phyloP scores from a whole-genome alignment of 257 asterid genomes.

The Fraxinus cuspidata region DNA sequence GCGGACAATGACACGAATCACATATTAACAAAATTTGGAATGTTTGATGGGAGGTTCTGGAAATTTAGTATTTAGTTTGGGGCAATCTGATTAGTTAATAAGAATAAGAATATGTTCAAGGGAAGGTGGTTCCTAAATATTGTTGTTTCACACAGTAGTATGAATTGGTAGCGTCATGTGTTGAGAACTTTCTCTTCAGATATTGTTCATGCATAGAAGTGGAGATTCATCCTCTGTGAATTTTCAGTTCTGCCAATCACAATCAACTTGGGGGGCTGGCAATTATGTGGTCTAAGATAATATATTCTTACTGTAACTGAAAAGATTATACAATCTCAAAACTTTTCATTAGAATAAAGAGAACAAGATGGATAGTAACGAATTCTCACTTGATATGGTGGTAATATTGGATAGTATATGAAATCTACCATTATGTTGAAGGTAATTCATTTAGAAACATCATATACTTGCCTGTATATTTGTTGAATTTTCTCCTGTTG shows the following conservation, averaged over 20 bases:
- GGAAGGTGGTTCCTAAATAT: not conserved
- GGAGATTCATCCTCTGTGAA: not conserved
- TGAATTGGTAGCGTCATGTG: not conserved
- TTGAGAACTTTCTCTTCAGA: too few relatives aligned
- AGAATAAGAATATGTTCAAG: not conserved
- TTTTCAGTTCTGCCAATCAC: not conserved
- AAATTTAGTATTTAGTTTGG: not conserved
- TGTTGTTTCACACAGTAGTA: not conserved
- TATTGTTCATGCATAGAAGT: not conserved
- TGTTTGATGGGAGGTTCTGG: not conserved
- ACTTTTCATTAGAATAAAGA: constrained; percentile 3
- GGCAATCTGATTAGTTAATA: not conserved
- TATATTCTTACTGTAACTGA: too few relatives aligned
- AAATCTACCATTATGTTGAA: constrained; percentile 6
- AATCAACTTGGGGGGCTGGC: not conserved
- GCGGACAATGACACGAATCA: not conserved
- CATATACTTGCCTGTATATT: constrained; percentile 15
- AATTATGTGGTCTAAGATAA: not conserved
- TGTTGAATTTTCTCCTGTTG: not conserved
- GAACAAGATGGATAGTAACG: not conserved
- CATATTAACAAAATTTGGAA: not conserved
- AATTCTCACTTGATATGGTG: constrained; percentile 5
- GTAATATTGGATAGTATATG: not conserved
- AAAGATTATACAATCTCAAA: too few relatives aligned
- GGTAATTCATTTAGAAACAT: not conserved